Base-by-base conservation (phyloP, 164 flowering plant species). In the Stephania japonica region DNA sequence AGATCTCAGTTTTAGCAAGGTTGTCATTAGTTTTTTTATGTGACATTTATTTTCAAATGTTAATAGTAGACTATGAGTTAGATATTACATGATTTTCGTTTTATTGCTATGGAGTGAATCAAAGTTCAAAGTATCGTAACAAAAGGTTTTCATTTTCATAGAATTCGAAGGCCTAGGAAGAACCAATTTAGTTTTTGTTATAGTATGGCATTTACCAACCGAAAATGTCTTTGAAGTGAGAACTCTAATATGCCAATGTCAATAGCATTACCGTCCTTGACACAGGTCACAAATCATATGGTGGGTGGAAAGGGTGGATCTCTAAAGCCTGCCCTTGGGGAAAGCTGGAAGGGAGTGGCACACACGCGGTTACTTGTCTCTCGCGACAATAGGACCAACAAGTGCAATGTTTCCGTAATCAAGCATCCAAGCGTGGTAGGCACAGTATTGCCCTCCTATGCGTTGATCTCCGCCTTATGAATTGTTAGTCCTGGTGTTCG, bases 271-370 rank as follows among this genome's bases (percentile, higher is more conserved):
- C 50, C 16, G 32, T 65, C 56, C 18, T 74, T 49, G 70, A n/a
- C 72, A 70, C 75, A 90, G 97, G 90, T 89, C 70, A 87, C 92
- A 9, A 93, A 91, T 84, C 97, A 90, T 87, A 89, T 79, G 77
- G 97, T 91, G 75, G 90, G 85, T 61, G 93, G 94, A 72, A 90
- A 87, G 56, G 86, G 90, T 73, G 97, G 93, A 43, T 67, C 18
- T 4, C 59, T 72, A 4, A 92, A 87, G 78, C 96, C 97, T 65
- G 98, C 98, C 53, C 91, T 92, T 59, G 94, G 97, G 72, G 93
- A 92, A 81, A 86, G 88, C 73, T 89, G 98, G 97, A 92, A 88
- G 81, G 82, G 81, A 72, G 76, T 93, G n/a, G 90, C 94, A 41
- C 95, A 90, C 62, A 87, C 87, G 53, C 86, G 95, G 68, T 87